Evolutionary conservation across 2,329 filamentous ascomycete species (phyloP).

Genomic region (Microdochium bolleyi): DNA sequence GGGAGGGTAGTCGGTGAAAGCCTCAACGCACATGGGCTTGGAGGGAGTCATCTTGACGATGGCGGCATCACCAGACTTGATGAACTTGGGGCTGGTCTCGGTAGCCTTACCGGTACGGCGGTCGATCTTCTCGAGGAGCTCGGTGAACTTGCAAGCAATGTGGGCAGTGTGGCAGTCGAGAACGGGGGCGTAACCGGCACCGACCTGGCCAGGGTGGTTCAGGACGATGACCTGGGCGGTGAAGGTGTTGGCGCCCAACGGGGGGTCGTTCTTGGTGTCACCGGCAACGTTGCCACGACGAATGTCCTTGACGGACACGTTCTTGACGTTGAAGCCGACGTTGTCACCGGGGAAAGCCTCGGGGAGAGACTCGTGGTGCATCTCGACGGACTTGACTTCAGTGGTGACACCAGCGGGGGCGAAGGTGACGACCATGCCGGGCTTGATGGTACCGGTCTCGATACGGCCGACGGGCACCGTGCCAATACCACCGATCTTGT

Average conservation of each 20-base stretch:
- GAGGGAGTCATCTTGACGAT: slow-evolving; percentile 99
- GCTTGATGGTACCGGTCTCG: slow-evolving; percentile 96
- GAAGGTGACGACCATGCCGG: slow-evolving; percentile 93
- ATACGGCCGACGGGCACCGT: slow-evolving; percentile 99
- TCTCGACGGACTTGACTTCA: slow-evolving; percentile 99
- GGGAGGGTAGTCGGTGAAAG: slow-evolving; percentile 99
- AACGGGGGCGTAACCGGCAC: slow-evolving; percentile 97
- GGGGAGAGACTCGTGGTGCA: slow-evolving; percentile 98
- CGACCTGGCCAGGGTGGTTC: slow-evolving; percentile 99
- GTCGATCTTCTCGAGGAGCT: slow-evolving; percentile 99
- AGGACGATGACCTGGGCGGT: slow-evolving; percentile 99
- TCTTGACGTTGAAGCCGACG: slow-evolving; percentile 99
- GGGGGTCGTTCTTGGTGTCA: slow-evolving; percentile 99
- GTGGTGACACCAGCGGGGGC: slow-evolving; percentile 98
- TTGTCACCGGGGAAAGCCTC: slow-evolving; percentile 99
- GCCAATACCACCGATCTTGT: slow-evolving; percentile 99
- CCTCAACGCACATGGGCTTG: slow-evolving; percentile 99
- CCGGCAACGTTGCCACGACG: slow-evolving; percentile 99
- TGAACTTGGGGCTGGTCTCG: slow-evolving; percentile 93
- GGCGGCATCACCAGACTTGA: slow-evolving; percentile 99
- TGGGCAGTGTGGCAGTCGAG: slow-evolving; percentile 99
- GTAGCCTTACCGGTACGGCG: slow-evolving; percentile 98
- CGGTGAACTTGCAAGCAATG: slow-evolving; percentile 99
- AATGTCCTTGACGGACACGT: slow-evolving; percentile 99
- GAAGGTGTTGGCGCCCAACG: slow-evolving; percentile 83